A percentile compares a stretch with the other conserved stretches of the same genome.
Conservation (phyloP, 129 eudicot species). For the Helianthus annuus region DNA sequence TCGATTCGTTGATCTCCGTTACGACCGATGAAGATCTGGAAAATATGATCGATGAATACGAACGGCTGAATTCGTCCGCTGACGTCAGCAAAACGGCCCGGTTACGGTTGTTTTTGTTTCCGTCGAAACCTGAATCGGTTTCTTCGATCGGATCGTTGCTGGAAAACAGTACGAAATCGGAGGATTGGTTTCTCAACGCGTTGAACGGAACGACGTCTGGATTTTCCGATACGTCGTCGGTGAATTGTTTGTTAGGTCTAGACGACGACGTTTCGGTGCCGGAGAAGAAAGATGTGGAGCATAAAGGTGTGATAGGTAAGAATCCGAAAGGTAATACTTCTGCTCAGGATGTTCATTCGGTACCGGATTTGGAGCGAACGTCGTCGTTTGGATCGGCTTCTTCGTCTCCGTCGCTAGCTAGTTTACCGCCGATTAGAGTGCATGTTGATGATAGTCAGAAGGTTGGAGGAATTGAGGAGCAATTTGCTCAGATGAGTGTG, state of each 20-base stretch:
- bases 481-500: conserved; percentile 59
- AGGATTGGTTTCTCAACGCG: conserved; percentile 81
- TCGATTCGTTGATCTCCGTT: conserved; percentile 59
- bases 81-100: conserved; percentile 42
- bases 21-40: conserved; percentile 50
- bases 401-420: conserved; percentile 69
- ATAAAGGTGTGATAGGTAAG: conserved; percentile 31
- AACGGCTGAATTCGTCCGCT: conserved; percentile 30
- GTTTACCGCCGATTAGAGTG: conserved; percentile 66
- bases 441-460: conserved; percentile 55
- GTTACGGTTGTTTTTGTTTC: conserved; percentile 56
- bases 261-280: conserved; percentile 42
- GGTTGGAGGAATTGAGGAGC: conserved; percentile 68
- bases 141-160: conserved; percentile 45
- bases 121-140: conserved; percentile 29
- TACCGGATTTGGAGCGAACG: conserved; percentile 55
- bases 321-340: conserved; percentile 17
- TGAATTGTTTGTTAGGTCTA: conserved; percentile 53
- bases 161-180: conserved; percentile 62
- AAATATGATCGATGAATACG: conserved; percentile 58
- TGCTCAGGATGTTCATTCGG: conserved; percentile 51
- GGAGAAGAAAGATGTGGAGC: conserved; percentile 35
- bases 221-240: conserved; percentile 65
- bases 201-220: conserved; percentile 64
- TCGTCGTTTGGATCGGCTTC: conserved; percentile 74